Percentiles rank a stretch among this genome's conserved stretches.
Evolutionary conservation across 2,329 filamentous ascomycete genomes (phyloP).

Genomic region (Colletotrichum gloeosporioides): DNA sequence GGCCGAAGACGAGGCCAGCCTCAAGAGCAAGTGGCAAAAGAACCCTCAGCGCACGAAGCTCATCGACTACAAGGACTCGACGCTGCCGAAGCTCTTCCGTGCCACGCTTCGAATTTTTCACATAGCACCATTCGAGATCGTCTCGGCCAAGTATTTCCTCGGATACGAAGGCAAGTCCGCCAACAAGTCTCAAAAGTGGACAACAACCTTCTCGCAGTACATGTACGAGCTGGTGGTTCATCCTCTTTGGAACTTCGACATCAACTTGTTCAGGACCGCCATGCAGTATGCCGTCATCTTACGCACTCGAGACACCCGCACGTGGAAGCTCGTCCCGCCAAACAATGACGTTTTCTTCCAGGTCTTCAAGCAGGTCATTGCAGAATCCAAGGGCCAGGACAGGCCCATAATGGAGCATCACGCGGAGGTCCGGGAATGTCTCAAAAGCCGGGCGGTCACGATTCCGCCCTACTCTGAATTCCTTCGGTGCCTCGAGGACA

Average conservation of each 20-base stretch:
- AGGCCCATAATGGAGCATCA: not conserved
- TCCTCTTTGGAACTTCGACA: not conserved
- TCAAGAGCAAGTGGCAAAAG: too few species aligned
- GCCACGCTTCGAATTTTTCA: too few species aligned
- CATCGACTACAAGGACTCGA: too few species aligned
- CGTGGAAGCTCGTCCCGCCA: not conserved
- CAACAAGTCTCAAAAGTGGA: too few species aligned
- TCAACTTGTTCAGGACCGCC: not conserved
- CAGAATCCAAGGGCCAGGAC: not conserved
- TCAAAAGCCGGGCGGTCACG: not conserved
- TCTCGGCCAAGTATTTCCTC: too few species aligned
- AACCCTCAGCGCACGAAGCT: fast-evolving
- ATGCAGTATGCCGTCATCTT: not conserved
- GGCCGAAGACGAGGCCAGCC: too few species aligned
- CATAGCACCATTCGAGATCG: too few species aligned
- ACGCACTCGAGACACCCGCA: not conserved
- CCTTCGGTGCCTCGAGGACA: not conserved
- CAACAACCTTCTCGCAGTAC: too few species aligned
- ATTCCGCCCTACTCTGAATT: not conserved
- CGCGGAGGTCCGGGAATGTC: not conserved
- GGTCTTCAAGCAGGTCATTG: not conserved
- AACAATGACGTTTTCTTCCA: not conserved
- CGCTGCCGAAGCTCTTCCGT: fast-evolving
- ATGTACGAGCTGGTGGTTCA: not conserved
- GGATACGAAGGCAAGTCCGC: too few species aligned